Conservation (phyloP, 1,284 basidiomycete species). For the Ustilago shanxiensis region DNA sequence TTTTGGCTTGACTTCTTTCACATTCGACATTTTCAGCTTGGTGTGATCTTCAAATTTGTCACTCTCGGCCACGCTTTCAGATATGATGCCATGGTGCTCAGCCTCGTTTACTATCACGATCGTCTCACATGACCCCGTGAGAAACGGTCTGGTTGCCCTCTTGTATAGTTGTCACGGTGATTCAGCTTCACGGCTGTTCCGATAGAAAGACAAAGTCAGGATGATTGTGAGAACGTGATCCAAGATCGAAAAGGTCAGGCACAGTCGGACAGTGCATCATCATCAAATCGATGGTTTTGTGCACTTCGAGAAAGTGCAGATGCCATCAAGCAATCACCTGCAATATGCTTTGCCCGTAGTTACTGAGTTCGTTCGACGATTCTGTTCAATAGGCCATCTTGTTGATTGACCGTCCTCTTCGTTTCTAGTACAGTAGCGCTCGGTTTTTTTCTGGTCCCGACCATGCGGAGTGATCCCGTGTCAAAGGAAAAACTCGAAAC, state of each 20-base stretch:
- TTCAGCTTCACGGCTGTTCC: neutral
- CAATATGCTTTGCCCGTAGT: neutral
- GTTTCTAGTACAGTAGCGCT: neutral
- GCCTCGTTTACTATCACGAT: neutral
- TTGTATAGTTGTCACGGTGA: conserved; percentile 1
- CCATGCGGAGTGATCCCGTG: conserved; percentile 32
- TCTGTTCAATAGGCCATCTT: neutral
- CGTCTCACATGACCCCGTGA: neutral
- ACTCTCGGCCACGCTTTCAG: neutral
- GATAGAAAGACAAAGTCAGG: neutral
- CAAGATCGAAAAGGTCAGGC: neutral
- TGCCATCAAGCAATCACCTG: neutral
- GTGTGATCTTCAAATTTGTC: no score
- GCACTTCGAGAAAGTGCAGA: no score
- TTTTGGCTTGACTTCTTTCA: no score
- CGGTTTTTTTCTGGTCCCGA: conserved; percentile 10
- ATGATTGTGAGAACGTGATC: neutral
- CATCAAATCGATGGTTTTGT: no score
- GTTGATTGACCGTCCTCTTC: neutral
- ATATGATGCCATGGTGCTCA: no score
- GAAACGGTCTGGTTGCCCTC: neutral
- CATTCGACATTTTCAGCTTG: no score
- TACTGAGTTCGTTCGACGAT: neutral
- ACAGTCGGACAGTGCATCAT: no score
- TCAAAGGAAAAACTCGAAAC: conserved; percentile 32